Evolutionary conservation across 225 moss, liverwort and hornwort genomes (phyloP).

Genomic region (Physcomitrellopsis africana): DNA sequence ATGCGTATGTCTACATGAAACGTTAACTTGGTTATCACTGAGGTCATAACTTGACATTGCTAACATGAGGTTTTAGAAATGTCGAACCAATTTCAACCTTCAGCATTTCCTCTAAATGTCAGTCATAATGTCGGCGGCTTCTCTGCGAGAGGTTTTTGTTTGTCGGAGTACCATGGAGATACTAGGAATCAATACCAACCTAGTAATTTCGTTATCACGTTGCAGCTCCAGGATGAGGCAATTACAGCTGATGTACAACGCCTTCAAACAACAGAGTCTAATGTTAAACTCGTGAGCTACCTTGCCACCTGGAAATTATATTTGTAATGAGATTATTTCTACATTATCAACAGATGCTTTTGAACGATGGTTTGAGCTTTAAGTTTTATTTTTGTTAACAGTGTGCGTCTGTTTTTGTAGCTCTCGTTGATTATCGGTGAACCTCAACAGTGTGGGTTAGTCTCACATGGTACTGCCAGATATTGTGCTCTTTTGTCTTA

Average conservation of each 20-base stretch:
- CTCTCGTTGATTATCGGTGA: background rate
- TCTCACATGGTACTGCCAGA: background rate
- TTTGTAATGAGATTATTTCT: background rate
- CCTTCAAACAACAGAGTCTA: conserved; percentile 87
- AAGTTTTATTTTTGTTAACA: background rate
- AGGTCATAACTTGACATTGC: background rate
- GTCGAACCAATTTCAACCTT: background rate
- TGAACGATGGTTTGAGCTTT: background rate
- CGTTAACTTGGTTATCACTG: background rate
- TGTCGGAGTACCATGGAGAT: background rate
- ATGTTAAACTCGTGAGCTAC: conserved; percentile 73
- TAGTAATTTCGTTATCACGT: conserved; percentile 14
- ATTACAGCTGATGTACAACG: conserved; percentile 82
- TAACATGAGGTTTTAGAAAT: background rate
- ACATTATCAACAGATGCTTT: background rate
- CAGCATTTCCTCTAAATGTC: background rate
- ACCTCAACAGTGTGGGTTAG: background rate
- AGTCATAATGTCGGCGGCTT: background rate
- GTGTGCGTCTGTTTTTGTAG: background rate
- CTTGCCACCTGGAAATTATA: background rate
- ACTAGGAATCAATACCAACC: background rate
- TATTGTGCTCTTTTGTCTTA: background rate
- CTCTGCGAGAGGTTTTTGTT: background rate
- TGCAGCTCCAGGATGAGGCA: conserved; percentile 96
- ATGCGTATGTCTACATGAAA: background rate